Base-by-base conservation (phyloP, 208 protist species). In the Borovskyia barvae region DNA sequence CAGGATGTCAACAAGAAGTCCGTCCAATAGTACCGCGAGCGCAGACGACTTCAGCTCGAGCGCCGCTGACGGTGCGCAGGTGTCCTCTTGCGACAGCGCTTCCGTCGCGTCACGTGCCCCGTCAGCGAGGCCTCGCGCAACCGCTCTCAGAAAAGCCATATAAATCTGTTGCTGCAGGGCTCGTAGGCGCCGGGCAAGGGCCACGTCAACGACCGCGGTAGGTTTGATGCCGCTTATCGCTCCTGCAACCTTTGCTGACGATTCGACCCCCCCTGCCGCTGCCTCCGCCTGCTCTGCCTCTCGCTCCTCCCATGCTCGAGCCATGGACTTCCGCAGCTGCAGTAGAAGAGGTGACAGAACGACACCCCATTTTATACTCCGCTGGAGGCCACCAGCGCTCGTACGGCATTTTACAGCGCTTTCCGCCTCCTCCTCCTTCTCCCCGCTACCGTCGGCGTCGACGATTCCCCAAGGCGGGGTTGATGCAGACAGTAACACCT, bases 291-390 rank as follows among this genome's bases (percentile, higher is more conserved):
- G 46, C 40, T 76, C 75, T 6, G 56, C 70, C 8, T 46, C 63
- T 15, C 66, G 65, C 59, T 81, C 75, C 35, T 66, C 57, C 69
- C 64, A 77, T 17, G 63, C 63, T 1, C 69, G 68, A 30, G 60
- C 54, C 50, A 81, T 72, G 33, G 58, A 66, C 25, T 52, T 49
- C 19, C 75, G 75, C 40, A 81, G 63, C 30, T 71, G 50, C 0
- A 40, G 33, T 15, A 80, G 55, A 24, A 43, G 52, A 11, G 66
- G 53, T 12, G 36, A 32, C 32, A 80, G 48, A 14, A 49, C 39
- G 2, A 33, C 30, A 24, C 43, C 35, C 45, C 52, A 69, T 40
- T 35, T 7, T 5, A n/a, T n/a, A n/a, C n/a, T n/a, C n/a, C n/a
- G n/a, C n/a, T n/a, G n/a, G n/a, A 59, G 40, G 29, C 36, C 35